Conservation (phyloP, 2,329 filamentous ascomycete species). For the Purpureocillium takamizusanense region DNA sequence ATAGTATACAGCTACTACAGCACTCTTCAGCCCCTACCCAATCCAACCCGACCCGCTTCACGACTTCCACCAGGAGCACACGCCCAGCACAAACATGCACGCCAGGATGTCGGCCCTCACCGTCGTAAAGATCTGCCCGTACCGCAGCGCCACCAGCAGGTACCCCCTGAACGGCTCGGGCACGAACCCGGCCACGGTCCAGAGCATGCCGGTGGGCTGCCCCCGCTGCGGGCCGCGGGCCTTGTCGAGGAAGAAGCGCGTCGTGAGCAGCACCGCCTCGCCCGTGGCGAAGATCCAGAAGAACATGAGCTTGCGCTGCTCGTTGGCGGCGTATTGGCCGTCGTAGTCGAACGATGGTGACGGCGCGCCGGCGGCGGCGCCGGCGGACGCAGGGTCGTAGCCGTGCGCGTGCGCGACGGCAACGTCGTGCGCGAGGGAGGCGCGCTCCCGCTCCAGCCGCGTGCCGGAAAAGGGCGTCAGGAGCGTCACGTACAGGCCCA, state of each 20-base stretch:
- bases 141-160: conserved; percentile 51
- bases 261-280: conserved; percentile 63
- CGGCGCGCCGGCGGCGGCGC: too few species aligned
- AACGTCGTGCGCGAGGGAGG: conserved; percentile 17
- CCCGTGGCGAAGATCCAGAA: conserved; percentile 77
- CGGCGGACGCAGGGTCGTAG: too few species aligned
- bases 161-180: conserved; percentile 56
- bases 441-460: conserved; percentile 46
- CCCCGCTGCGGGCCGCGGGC: conserved; percentile 42
- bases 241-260: conserved; percentile 61
- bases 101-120: conserved; percentile 67
- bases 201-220: conserved; percentile 54
- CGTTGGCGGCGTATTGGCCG: conserved; percentile 19
- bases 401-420: background rate
- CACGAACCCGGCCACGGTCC: conserved; percentile 54
- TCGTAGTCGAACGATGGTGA: too few species aligned
- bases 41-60: too few species aligned
- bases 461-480: conserved; percentile 62
- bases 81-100: conserved; percentile 66
- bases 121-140: conserved; percentile 62
- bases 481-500: conserved; percentile 63
- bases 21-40: too few species aligned
- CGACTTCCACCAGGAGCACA: conserved; percentile 34
- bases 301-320: conserved; percentile 34
- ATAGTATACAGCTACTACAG: too few species aligned